phyloP scores from a whole-genome alignment of 768 basidiomycete genomes.

The Amyloporia xantha region DNA sequence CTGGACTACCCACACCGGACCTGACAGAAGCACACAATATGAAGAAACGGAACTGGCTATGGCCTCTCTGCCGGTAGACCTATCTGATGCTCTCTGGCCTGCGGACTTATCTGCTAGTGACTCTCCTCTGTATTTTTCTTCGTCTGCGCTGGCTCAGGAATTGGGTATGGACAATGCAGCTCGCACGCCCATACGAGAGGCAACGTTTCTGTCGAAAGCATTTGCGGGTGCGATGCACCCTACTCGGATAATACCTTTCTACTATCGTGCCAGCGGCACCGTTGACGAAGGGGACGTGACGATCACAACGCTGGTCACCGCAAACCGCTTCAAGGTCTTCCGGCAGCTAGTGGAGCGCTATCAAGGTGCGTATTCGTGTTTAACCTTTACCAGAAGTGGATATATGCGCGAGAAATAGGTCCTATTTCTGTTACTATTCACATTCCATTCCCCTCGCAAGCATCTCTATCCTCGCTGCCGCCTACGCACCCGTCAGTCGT shows the following conservation, averaged over 20 bases:
- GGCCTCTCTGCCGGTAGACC: not conserved
- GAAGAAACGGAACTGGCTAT: not conserved
- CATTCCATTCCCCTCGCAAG: conserved; percentile 42
- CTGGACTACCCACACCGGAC: not conserved
- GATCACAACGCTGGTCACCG: conserved; percentile 79
- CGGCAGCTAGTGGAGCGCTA: conserved; percentile 69
- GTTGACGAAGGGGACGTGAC: conserved; percentile 68
- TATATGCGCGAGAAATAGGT: conserved; percentile 34
- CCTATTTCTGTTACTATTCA: conserved; percentile 84
- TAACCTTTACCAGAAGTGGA: not conserved
- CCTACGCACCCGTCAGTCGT: conserved; percentile 23
- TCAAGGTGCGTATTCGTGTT: conserved; percentile 41
- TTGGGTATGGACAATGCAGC: not conserved
- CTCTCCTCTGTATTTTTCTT: not conserved
- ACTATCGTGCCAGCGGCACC: conserved; percentile 56
- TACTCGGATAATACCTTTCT: conserved; percentile 73
- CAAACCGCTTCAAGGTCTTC: conserved; percentile 70
- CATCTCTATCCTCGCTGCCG: conserved; percentile 31
- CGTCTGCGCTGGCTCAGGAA: not conserved
- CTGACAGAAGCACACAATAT: not conserved
- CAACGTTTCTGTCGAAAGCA: conserved; percentile 58
- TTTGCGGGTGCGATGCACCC: conserved; percentile 68
- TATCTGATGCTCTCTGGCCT: conserved; percentile 5
- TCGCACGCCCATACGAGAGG: conserved; percentile 32
- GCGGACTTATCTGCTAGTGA: not conserved